Conservation (phyloP, 108 stramenopile species). For the Fistulifera pelliculosa region DNA sequence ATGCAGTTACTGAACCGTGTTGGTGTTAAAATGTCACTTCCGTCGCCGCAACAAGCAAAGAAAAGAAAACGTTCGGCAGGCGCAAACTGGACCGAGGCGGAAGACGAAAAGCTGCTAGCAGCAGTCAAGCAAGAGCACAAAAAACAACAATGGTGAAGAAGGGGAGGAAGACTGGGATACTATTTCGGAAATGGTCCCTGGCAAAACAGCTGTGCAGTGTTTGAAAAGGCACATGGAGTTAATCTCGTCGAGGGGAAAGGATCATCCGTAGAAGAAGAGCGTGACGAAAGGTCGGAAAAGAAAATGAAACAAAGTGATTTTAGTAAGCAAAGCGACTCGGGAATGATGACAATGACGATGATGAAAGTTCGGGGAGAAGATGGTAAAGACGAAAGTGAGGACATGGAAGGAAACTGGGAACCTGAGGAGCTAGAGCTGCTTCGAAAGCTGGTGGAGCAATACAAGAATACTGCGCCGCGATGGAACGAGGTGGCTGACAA, state of each 20-base stretch:
- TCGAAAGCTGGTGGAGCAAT: conserved; percentile 50
- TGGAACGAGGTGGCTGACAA: conserved; percentile 69
- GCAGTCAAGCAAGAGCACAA: conserved; percentile 74
- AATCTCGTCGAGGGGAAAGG: conserved; percentile 1
- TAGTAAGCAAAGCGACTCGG: conserved; percentile 3
- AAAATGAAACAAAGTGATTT: background rate
- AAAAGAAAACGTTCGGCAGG: conserved; percentile 4
- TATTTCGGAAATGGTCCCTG: conserved; percentile 48
- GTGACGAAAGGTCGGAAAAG: conserved; percentile 2
- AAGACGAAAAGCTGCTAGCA: conserved; percentile 74
- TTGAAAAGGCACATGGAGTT: conserved; percentile 26
- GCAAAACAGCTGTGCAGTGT: conserved; percentile 65
- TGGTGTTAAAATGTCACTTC: background rate
- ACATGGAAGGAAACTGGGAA: conserved; percentile 29
- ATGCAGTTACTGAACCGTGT: too few relatives aligned
- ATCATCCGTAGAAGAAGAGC: background rate
- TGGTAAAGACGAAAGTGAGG: conserved; percentile 14
- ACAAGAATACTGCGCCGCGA: conserved; percentile 54
- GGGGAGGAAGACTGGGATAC: conserved; percentile 58
- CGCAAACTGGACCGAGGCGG: conserved; percentile 42
- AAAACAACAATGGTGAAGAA: conserved; percentile 31
- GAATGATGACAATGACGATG: conserved; percentile 10
- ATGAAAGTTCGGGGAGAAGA: conserved; percentile 18
- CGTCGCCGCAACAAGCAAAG: background rate
- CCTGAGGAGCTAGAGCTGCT: conserved; percentile 46